phyloP scores from a whole-genome alignment of 2,329 filamentous ascomycete genomes.

The Pseudogymnoascus sp. region DNA sequence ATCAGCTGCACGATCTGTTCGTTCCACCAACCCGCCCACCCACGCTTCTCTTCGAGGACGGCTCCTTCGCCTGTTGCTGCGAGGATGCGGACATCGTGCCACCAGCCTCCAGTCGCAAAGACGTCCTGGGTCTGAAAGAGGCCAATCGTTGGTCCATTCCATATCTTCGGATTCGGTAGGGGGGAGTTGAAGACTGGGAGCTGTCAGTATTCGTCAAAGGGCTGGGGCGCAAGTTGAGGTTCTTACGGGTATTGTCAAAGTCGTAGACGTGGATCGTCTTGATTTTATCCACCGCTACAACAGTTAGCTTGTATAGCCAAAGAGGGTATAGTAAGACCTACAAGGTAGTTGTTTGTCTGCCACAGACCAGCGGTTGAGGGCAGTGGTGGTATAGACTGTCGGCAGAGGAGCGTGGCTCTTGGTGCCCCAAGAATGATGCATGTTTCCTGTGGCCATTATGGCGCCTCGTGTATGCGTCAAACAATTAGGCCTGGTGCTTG shows the following conservation, averaged over 20 bases:
- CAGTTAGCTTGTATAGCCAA: conserved; percentile 14
- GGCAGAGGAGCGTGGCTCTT: conserved; percentile 4
- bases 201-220: conserved; percentile 13
- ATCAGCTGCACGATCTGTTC: conserved; percentile 80
- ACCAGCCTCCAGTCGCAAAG: conserved; percentile 86
- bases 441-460: background rate
- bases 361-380: conserved; percentile 78
- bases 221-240: conserved; percentile 5
- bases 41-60: conserved; percentile 72
- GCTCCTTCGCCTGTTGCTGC: conserved; percentile 77
- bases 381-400: conserved; percentile 53
- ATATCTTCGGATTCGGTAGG: conserved; percentile 79
- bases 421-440: conserved; percentile 14
- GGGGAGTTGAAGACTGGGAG: conserved; percentile 78
- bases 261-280: conserved; percentile 88
- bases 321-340: conserved; percentile 31
- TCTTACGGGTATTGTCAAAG: conserved; percentile 88
- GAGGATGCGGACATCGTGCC: conserved; percentile 86
- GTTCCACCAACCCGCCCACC: conserved; percentile 96
- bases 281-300: conserved; percentile 56
- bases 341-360: conserved; percentile 64
- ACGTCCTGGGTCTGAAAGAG: conserved; percentile 67
- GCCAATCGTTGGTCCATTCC: conserved; percentile 73
- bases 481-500: background rate
- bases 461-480: background rate